A percentile compares a stretch with the other conserved stretches of the same genome.
phyloP scores from a whole-genome alignment of 768 basidiomycete species.

The Collybiopsis confluens region DNA sequence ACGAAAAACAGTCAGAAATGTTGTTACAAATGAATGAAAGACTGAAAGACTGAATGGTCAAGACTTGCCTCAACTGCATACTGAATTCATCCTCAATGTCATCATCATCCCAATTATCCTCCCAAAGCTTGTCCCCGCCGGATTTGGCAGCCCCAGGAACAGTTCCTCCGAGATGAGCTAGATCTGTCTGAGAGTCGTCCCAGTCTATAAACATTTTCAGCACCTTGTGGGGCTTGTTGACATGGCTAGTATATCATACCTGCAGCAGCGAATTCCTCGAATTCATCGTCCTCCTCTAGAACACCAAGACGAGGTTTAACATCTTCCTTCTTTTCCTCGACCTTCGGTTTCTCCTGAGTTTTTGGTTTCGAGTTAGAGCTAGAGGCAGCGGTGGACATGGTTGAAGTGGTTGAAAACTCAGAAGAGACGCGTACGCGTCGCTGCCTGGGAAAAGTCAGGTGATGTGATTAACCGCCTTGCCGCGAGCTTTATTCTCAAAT shows the following conservation, averaged over 20 bases:
- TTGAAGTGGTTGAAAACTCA: background rate
- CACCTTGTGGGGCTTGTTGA: background rate
- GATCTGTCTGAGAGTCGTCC: constrained; percentile 81
- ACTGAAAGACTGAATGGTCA: background rate
- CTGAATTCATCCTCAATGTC: constrained; percentile 98
- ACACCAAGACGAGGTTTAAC: constrained; percentile 72
- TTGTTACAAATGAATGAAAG: too few species aligned
- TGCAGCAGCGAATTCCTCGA: constrained; percentile 87
- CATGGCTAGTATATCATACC: constrained; percentile 40
- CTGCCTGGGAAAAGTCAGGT: background rate
- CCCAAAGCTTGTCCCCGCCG: constrained; percentile 92
- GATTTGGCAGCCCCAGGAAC: constrained; percentile 74
- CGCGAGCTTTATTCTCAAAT: too few species aligned
- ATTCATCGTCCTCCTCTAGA: constrained; percentile 97
- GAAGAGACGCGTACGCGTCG: background rate
- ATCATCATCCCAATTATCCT: constrained; percentile 99
- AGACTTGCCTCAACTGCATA: constrained; percentile 82
- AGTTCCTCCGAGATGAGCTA: constrained; percentile 71
- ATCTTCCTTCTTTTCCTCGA: constrained; percentile 42
- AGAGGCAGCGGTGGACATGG: constrained; percentile 42
- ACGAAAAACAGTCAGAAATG: constrained; percentile 1
- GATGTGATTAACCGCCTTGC: background rate
- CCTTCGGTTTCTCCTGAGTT: constrained; percentile 26
- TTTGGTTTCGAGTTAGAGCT: constrained; percentile 46
- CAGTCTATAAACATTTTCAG: constrained; percentile 50